Evolutionary conservation across 1,284 basidiomycete genomes (phyloP), one percentile per base, ranked within the genome.

Genomic region (Wallemia mellicola): DNA sequence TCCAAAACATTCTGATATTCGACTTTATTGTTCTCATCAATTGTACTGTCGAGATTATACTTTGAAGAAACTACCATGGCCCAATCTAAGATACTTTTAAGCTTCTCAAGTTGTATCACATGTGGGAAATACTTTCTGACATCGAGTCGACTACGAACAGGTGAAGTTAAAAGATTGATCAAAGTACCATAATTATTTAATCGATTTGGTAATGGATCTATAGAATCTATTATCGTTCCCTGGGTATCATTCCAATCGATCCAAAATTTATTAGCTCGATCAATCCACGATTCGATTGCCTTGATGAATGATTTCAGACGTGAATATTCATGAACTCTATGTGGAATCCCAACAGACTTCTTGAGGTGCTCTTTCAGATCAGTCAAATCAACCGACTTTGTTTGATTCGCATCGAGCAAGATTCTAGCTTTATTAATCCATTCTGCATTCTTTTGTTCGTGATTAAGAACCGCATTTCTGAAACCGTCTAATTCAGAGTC

Each of bases 401-500:
- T n/a, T n/a, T n/a, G n/a, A n/a, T n/a, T n/a, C n/a, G n/a, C n/a
- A n/a, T n/a, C 38, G 14, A 48, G 19, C 22, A 48, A n/a, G 3
- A 3, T n/a, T 22, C 19, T 48, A 11, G 38, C 22, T 11, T n/a
- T 48, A 11, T 22, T 48, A 48, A 48, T 48, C 38, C 38, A 48
- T 22, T 48, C 38, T 28, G 24, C 19, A 33, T 58, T 58, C 28
- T 58, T 28, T n/a, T 48, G 38, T n/a, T 48, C 5, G 38, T 48
- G 38, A 48, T 48, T n/a, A n/a, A n/a, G 5, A 11, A 88, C 77
- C 63, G 77, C 79, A 33, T 69, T 68, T 59, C 79, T 75, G 2
- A 77, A 83, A 22, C 83, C 82, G 38, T 75, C 70, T 1, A 95
- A 74, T 58, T 87, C 80, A 24, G 77, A 77, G 67, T 95, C 88